Base-by-base conservation (phyloP, 1,139 yeast species). In the Scheffersomyces stambukii region DNA sequence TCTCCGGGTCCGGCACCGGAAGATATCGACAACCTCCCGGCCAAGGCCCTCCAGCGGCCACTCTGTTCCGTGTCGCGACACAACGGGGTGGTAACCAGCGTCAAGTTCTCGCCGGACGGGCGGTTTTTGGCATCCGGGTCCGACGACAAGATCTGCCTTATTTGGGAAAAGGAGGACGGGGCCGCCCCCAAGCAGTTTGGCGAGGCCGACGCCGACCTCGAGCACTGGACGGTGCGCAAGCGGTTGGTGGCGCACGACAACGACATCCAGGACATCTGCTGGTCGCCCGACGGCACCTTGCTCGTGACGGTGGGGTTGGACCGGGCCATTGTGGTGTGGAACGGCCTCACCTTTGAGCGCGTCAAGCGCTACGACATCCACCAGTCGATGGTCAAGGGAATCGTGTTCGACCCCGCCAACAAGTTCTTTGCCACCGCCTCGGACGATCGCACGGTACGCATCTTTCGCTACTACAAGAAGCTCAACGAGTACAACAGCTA, bases 381-480 rank as follows among this genome's bases (percentile, higher is more conserved):
- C 54, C 95, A 86, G 50, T 82, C 95, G 4, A 91, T 86, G 64
- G 97, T 93, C 19, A 91, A 91, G 55, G 98, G 98, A 29, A 84
- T 91, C 8, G 91, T 91, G 1, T 91, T 91, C 54, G 99, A 91
- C 52, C 99, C 97, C 0, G 98, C 98, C 2, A 89, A 88, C 51
- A 91, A 91, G 57, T 91, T 86, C 54, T 93, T 91, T 62, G 96
- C 96, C 7, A 91, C 98, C 0, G 91, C 95, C 12, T 83, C 96
- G 1, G 98, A 91, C 55, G 99, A 91, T 55, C 68, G 97, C 48
- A 81, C 96, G 1, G 81, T 91, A 27, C 69, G 95, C 35, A 76
- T 91, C 18, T 84, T 89, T 45, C 68, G 96, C 33, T 91, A 89
- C 52, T 86, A 86, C 45, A 78, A 81, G 36, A 65, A 65, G 37